Evolutionary conservation across 192 early-diverging fungal species (phyloP), one percentile per base, ranked within the genome.

Genomic region (Mycoemilia scoparia): DNA sequence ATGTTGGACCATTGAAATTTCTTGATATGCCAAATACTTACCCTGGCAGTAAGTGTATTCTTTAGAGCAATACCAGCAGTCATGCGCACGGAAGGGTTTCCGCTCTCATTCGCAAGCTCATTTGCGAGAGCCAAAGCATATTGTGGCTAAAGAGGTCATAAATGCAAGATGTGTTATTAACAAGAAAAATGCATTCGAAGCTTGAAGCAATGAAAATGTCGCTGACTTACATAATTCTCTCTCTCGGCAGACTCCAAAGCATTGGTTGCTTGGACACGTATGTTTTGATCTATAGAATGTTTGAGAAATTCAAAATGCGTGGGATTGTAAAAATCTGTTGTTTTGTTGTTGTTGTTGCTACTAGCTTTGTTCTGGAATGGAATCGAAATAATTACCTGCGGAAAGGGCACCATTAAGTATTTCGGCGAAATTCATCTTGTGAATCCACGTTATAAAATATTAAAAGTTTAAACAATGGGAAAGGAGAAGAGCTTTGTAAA

Each of bases 21-120:
- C 26, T 27, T 8, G 26, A 9, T 27, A 27, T 6, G 6, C 31
- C 14, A 32, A 6, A 11, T 67, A 32, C 56, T 13, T 60, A 84
- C 88, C 69, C 79, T 87, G 36, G 87, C 79, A 5, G 69, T 62
- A 39, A 98, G 56, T 28, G 82, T 60, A 57, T 98, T 98, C 72
- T 98, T 98, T 43, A 98, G 59, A 26, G 78, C 77, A 38, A 98
- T 55, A 57, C 84, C 93, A 20, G 90, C 88, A 12, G 79, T 70
- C 20, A 61, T 61, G 41, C 90, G 77, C 54, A 84, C 75, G 19
- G 57, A 36, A 9, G 64, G 41, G 23, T 60, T 53, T 33, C 57
- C 66, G 41, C 60, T 58, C 49, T 90, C 87, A 43, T 75, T 87
- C 16, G 70, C 66, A 18, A 98, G 74, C 54, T 89, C 84, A 45